Conservation (phyloP, 2,329 filamentous ascomycete species). For the Xylariaceae sp. region DNA sequence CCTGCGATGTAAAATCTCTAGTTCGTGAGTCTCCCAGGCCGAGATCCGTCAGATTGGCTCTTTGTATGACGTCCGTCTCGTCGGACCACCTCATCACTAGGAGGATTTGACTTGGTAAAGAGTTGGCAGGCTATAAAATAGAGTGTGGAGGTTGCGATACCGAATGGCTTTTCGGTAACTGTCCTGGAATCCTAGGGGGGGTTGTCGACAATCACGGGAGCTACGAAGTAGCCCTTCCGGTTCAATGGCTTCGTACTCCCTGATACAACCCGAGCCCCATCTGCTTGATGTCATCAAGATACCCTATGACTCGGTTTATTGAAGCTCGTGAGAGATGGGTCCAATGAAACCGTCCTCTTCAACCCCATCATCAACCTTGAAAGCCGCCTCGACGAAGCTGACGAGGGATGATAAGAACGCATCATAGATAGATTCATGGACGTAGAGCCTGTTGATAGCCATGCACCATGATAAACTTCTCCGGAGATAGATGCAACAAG, state of each 20-base stretch:
- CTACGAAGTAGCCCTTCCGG: conserved; percentile 14
- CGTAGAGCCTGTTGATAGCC: neutral
- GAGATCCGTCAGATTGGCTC: conserved; percentile 44
- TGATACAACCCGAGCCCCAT: conserved; percentile 15
- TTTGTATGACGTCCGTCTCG: conserved; percentile 40
- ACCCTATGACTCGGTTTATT: conserved; percentile 18
- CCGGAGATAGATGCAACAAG: too few relatives aligned
- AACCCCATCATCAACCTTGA: neutral
- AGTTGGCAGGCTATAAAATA: neutral
- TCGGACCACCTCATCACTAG: conserved; percentile 39
- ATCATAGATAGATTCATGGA: conserved; percentile 1
- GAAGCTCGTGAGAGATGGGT: conserved; percentile 3
- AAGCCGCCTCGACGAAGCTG: conserved; percentile 4
- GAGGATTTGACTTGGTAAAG: conserved; percentile 33
- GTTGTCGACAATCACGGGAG: conserved; percentile 23
- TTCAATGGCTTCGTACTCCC: conserved; percentile 9
- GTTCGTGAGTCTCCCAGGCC: conserved; percentile 50
- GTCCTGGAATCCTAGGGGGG: conserved; percentile 20
- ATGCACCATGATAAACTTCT: too few relatives aligned
- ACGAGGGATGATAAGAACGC: neutral
- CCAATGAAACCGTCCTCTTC: neutral
- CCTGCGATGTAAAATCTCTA: conserved; percentile 44
- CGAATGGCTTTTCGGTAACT: conserved; percentile 23
- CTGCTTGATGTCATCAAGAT: conserved; percentile 21
- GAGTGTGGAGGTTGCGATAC: conserved; percentile 8